phyloP scores from a whole-genome alignment of 805 yeast genomes.

The Priceomyces medius region DNA sequence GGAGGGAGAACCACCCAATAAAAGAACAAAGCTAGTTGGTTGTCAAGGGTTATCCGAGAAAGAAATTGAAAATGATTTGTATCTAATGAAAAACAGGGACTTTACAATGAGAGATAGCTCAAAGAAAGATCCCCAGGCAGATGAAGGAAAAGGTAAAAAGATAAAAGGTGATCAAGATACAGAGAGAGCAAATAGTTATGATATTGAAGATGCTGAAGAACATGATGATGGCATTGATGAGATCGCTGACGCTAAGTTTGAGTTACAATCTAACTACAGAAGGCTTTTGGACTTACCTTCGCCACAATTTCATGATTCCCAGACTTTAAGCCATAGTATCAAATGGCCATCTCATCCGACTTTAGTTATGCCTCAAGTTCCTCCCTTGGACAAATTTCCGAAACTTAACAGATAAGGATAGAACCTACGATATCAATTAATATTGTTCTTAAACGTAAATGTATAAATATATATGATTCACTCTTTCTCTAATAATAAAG shows the following conservation, averaged over 20 bases:
- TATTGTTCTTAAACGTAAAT: constrained; percentile 3
- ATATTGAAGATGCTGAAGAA: constrained; percentile 9
- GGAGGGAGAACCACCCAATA: constrained; percentile 1
- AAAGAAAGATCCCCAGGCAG: constrained; percentile 5
- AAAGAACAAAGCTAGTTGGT: constrained; percentile 11
- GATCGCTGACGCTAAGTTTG: constrained; percentile 8
- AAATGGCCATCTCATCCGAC: background rate
- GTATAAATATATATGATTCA: constrained; percentile 5
- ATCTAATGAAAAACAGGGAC: constrained; percentile 13
- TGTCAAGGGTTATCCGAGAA: constrained; percentile 21
- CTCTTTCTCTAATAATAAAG: constrained; percentile 62
- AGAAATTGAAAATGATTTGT: constrained; percentile 27
- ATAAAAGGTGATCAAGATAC: constrained; percentile 11
- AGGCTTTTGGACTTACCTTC: constrained; percentile 8
- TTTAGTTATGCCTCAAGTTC: constrained; percentile 15
- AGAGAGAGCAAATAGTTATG: background rate
- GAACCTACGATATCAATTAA: background rate
- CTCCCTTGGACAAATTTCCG: constrained; percentile 27
- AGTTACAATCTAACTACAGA: constrained; percentile 10
- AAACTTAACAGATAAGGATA: constrained; percentile 6
- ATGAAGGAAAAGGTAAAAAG: constrained; percentile 9
- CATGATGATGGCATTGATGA: constrained; percentile 6
- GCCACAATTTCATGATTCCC: background rate
- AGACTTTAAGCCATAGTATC: background rate
- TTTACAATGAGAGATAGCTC: constrained; percentile 4